A percentile compares a stretch with the other conserved stretches of the same genome.
These are phyloP conservation scores for Talaromyces sp. DNA, from an alignment of 2,329 filamentous ascomycete genomes.

Conservation along the genomic window DNA sequence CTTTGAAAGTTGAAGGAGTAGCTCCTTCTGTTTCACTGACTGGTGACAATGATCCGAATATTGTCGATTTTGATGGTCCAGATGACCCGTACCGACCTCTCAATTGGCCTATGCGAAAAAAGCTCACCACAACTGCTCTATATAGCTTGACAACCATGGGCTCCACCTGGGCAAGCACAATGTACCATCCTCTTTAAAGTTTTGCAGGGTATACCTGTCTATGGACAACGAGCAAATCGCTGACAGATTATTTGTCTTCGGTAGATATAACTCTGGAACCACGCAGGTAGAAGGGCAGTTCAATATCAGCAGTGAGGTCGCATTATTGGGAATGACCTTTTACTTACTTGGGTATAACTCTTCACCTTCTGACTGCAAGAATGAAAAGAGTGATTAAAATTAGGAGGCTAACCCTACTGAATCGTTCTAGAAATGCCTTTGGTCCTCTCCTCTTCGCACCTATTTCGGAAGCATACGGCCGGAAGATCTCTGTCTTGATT, in stretches of 20 bases:
- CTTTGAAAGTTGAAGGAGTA: neutral
- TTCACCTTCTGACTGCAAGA: neutral
- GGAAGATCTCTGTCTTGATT: constrained; percentile 6
- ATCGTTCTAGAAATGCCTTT: neutral
- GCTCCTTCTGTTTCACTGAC: neutral
- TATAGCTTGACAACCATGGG: constrained; percentile 11
- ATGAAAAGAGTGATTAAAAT: neutral
- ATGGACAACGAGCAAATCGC: neutral
- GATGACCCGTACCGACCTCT: neutral
- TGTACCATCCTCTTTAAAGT: neutral
- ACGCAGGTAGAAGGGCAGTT: neutral
- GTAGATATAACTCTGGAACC: constrained; percentile 6
- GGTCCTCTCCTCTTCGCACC: constrained; percentile 5
- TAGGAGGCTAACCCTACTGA: neutral
- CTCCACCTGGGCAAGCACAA: constrained; percentile 7
- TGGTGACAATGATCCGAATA: neutral
- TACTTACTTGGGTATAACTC: neutral
- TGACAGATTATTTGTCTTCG: neutral
- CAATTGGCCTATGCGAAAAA: constrained; percentile 8
- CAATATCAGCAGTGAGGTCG: neutral
- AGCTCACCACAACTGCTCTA: neutral
- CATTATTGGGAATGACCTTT: constrained; percentile 3
- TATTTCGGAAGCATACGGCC: constrained; percentile 6
- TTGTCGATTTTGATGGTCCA: constrained; percentile 9
- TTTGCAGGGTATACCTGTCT: neutral